Evolutionary conservation across 176 grass and related monocot genomes (phyloP).

Genomic region (Oryza coarctata): DNA sequence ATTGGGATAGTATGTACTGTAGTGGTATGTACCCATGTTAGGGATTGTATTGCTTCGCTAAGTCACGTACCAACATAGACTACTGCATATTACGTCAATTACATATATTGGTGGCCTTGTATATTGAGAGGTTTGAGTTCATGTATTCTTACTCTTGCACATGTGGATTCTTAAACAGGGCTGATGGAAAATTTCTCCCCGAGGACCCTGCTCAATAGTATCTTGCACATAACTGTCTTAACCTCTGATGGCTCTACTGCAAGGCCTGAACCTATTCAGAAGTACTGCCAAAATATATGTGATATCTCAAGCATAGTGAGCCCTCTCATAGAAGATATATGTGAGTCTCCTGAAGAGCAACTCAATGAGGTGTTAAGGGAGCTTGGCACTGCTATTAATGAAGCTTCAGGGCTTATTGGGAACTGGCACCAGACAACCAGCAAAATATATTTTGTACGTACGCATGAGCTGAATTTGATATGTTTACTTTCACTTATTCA

Average conservation of each 20-base stretch:
- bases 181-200: constrained; percentile 49
- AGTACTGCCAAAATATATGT: constrained; percentile 54
- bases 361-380: constrained; percentile 57
- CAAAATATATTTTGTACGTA: constrained; percentile 90
- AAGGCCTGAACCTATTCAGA: constrained; percentile 58
- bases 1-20: background rate
- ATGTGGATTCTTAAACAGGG: constrained; percentile 31
- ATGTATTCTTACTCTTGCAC: background rate
- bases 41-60: background rate
- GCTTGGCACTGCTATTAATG: constrained; percentile 58
- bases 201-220: constrained; percentile 39
- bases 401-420: constrained; percentile 57
- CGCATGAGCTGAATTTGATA: constrained; percentile 12
- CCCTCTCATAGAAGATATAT: constrained; percentile 62
- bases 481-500: background rate
- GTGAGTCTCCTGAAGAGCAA: constrained; percentile 57
- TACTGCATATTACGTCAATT: background rate
- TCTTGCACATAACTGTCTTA: constrained; percentile 40
- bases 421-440: constrained; percentile 86
- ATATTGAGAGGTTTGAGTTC: background rate
- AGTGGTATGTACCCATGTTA: background rate
- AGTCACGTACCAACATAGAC: background rate
- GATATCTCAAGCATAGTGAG: constrained; percentile 52
- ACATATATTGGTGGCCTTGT: constrained; percentile 2
- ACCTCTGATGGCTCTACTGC: constrained; percentile 40